Base-by-base conservation (phyloP, 257 asterid species). In the Eustoma russellianum region DNA sequence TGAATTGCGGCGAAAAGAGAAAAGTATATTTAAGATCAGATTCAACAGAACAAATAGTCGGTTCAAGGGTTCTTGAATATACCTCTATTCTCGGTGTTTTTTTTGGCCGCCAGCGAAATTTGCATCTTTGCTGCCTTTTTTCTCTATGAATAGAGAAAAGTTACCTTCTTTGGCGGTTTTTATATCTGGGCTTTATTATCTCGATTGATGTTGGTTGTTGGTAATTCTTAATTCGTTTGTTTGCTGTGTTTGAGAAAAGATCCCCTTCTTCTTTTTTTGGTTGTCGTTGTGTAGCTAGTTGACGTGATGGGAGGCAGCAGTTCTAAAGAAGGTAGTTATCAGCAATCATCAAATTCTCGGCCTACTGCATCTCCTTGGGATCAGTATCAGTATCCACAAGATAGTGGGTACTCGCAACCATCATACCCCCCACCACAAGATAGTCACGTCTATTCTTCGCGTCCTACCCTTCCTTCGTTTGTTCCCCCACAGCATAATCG, bases 231-330 rank as follows among this genome's bases (percentile, higher is more conserved):
- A 52, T 33, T 30, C 3, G 2, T 33, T 52, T 64, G 51, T 64
- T 72, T 13, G 51, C 33, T 43, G 30, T n/a, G 48, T 33, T 41
- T 60, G 51, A 33, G 51, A 38, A 47, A 14, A 52, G 38, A 33
- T 52, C 56, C 17, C n/a, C n/a, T n/a, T n/a, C 49, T 40, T 13
- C 60, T 52, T 47, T 52, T 47, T 55, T 35, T 38, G 41, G 53
- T 61, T 50, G 53, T 61, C 46, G 30, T 24, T 24, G 55, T 53
- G 57, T 62, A 40, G 74, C 65, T 64, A 69, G 56, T 47, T 66
- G 79, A 54, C 43, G 68, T 62, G 70, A 91, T 91, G 98, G 98
- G 98, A 53, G 89, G 67, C 57, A 83, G 69, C 70, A 80, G 80
- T 70, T 91, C 96, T 17, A 84, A 80, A 50, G 73, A 77, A 74